phyloP scores from a whole-genome alignment of 768 basidiomycete genomes.

The Podaxis sp. region DNA sequence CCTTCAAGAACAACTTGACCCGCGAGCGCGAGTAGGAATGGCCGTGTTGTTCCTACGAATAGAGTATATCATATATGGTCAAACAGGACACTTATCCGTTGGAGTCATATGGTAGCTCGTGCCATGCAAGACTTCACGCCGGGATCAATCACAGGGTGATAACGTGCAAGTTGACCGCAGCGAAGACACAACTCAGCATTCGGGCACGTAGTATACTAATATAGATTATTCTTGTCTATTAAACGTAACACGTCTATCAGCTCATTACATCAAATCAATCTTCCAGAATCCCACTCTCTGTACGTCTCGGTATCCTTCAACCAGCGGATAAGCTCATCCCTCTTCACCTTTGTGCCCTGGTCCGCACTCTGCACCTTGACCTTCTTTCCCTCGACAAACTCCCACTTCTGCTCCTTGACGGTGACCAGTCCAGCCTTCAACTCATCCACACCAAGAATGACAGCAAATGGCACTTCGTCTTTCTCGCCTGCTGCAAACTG shows the following conservation, averaged over 20 bases:
- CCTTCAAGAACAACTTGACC: too few species aligned
- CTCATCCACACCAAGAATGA: conserved; percentile 90
- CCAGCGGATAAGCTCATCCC: conserved; percentile 62
- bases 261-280: conserved; percentile 15
- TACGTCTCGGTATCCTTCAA: conserved; percentile 50
- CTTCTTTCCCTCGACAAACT: conserved; percentile 71
- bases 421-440: conserved; percentile 79
- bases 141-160: too few species aligned
- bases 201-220: neutral
- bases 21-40: too few species aligned
- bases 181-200: neutral
- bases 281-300: conserved; percentile 39
- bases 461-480: conserved; percentile 90
- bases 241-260: neutral
- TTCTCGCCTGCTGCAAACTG: conserved; percentile 91
- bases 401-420: conserved; percentile 91
- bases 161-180: neutral
- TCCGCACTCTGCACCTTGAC: conserved; percentile 59
- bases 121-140: too few species aligned
- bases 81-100: too few species aligned
- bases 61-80: too few species aligned
- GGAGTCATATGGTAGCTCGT: too few species aligned
- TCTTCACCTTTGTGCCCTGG: conserved; percentile 63
- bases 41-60: too few species aligned
- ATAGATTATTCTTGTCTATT: neutral